A percentile compares a stretch with the other conserved stretches of the same genome.
These are phyloP conservation scores for Neonectria coccinea DNA, from an alignment of 2,329 filamentous ascomycete species.

Conservation along the genomic window DNA sequence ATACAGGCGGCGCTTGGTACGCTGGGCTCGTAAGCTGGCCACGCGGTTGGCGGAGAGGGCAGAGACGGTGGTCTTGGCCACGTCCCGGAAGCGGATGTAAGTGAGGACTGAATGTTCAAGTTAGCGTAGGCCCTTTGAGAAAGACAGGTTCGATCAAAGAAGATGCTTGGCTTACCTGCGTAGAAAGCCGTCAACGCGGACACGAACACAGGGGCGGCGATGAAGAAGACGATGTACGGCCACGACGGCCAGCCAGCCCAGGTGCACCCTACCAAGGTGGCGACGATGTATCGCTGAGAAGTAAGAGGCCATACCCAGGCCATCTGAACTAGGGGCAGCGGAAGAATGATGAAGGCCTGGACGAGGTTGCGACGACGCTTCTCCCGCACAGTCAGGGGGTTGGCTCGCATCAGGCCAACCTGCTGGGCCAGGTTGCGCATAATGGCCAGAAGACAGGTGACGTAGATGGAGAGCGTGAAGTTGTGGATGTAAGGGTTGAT, in stretches of 20 bases:
- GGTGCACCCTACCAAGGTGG: conserved; percentile 63
- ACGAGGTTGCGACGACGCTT: conserved; percentile 55
- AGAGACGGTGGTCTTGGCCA: conserved; percentile 56
- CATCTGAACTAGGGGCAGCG: conserved; percentile 63
- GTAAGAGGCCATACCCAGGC: conserved; percentile 61
- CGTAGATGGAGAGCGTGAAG: conserved; percentile 58
- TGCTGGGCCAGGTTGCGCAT: conserved; percentile 66
- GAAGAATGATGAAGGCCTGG: conserved; percentile 67
- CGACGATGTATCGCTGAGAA: conserved; percentile 61
- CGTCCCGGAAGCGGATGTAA: conserved; percentile 60
- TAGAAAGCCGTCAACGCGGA: conserved; percentile 59
- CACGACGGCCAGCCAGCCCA: conserved; percentile 59
- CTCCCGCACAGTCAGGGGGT: conserved; percentile 55
- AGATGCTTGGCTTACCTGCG: conserved; percentile 56
- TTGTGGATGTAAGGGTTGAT: conserved; percentile 62
- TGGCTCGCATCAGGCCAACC: conserved; percentile 58
- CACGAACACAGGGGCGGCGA: conserved; percentile 59
- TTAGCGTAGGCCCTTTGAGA: conserved; percentile 13
- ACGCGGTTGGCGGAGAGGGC: conserved; percentile 56
- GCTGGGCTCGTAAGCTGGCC: conserved; percentile 57
- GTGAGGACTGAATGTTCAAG: conserved; percentile 53
- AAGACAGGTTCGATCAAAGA: background rate
- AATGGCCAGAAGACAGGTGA: conserved; percentile 65
- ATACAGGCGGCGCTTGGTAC: conserved; percentile 65
- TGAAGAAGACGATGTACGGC: conserved; percentile 62